phyloP scores from a whole-genome alignment of 495 filamentous ascomycete species.

The Penicillium flavigenum region DNA sequence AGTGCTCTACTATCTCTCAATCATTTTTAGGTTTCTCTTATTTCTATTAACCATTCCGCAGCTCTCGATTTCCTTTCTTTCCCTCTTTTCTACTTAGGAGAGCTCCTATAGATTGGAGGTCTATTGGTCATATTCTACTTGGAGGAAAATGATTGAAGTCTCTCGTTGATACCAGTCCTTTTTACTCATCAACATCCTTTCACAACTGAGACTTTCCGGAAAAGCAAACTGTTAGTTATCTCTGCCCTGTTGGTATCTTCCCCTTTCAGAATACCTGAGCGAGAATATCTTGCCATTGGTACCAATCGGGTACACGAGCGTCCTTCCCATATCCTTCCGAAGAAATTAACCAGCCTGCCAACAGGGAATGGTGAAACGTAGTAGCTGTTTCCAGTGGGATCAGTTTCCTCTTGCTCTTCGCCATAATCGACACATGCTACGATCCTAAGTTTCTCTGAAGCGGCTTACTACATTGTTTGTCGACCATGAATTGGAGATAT shows the following conservation, averaged over 20 bases:
- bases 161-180: slow-evolving; percentile 2
- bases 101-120: slow-evolving; percentile 3
- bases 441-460: background rate
- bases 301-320: background rate
- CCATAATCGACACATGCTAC: slow-evolving; percentile 13
- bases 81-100: background rate
- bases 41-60: slow-evolving; percentile 9
- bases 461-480: slow-evolving; percentile 12
- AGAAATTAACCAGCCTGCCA: background rate
- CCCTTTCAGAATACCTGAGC: background rate
- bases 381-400: background rate
- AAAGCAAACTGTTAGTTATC: background rate
- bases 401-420: background rate
- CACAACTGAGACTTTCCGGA: background rate
- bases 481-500: slow-evolving; percentile 39
- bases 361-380: slow-evolving; percentile 1
- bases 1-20: slow-evolving; percentile 1
- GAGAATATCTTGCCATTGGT: background rate
- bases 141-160: background rate
- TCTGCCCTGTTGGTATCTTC: background rate
- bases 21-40: slow-evolving; percentile 7
- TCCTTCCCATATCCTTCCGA: background rate
- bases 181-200: background rate
- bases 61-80: slow-evolving; percentile 2
- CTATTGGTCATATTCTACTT: slow-evolving; percentile 2